Evolutionary conservation across 306 rosid genomes (phyloP), one percentile per base, ranked within the genome.

Genomic region (Delonix regia): DNA sequence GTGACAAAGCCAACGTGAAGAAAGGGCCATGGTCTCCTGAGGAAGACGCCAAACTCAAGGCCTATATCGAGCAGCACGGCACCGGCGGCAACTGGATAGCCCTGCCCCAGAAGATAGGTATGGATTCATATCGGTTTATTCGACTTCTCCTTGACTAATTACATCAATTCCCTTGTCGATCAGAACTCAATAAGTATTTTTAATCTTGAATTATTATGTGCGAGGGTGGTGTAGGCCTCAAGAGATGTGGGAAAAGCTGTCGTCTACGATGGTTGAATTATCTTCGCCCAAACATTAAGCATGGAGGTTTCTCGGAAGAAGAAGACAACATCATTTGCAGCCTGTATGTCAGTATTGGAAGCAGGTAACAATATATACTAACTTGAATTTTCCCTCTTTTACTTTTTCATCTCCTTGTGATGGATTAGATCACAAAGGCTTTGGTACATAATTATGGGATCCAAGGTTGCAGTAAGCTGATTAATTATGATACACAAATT

Each of bases 1-100:
- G 99, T 84, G 99, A 95, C 93, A 95, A 95, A 86, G 94, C 98
- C 76, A 95, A 93, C 82, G 99, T 95, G 13, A 95, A 95, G 88
- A 95, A 85, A 88, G 99, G 99, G 2, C 99, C 99, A 16, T 95
- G 99, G 99, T 93, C 99, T 3, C 96, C 98, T 39, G 99, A 95
- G 82, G 99, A 95, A 86, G 99, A 95, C 86, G 86, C 98, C 78
- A 91, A 72, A 72, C 99, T 95, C 90, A 95, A 95, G 73, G 25
- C 94, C 80, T 95, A 93, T 85, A 95, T 95, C 59, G 92, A 95
- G 18, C 87, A 87, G 12, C 71, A 87, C 22, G 98, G 99, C 33
- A 95, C 97, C 14, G 99, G 98, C 7, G 97, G 97, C 27, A 95
- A 95, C 88, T 95, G 99, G 99, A 95, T 95, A 9, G 96, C 99